A percentile compares a stretch with the other conserved stretches of the same genome.
Conservation (phyloP, 2,329 filamentous ascomycete species). For the Bipolaris oryzae region DNA sequence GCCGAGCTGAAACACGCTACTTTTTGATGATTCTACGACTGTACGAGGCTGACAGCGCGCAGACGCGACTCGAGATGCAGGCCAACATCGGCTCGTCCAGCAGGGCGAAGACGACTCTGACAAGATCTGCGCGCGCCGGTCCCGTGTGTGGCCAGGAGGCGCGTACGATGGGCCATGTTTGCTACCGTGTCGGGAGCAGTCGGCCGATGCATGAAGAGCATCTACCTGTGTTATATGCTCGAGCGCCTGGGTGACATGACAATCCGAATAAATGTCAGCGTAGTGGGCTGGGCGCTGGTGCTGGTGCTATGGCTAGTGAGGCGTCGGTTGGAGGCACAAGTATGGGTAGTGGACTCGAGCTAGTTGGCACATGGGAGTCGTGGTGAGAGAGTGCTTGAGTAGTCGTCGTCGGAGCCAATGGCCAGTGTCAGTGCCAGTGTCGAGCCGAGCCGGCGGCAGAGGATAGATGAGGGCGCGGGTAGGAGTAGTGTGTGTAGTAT, state of each 20-base stretch:
- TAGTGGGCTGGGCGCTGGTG: background rate
- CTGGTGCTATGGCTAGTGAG: conserved; percentile 1
- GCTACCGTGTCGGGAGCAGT: background rate
- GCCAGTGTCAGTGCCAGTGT: too few species aligned
- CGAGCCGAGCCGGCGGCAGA: background rate
- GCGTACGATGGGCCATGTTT: background rate
- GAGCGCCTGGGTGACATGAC: conserved; percentile 6
- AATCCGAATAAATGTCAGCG: background rate
- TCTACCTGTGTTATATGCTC: conserved; percentile 6
- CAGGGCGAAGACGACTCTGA: conserved; percentile 8
- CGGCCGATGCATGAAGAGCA: conserved; percentile 9
- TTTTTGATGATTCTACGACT: conserved; percentile 1
- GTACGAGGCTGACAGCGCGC: conserved; percentile 13
- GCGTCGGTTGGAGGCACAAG: background rate
- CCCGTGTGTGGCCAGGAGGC: background rate
- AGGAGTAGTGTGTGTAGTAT: too few species aligned
- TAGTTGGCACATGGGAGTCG: too few species aligned
- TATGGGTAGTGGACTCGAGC: too few species aligned
- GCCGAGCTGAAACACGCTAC: conserved; percentile 32
- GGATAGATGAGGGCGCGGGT: background rate
- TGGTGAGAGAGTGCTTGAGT: too few species aligned
- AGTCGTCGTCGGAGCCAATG: too few species aligned
- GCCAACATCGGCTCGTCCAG: background rate
- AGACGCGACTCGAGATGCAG: conserved; percentile 5
- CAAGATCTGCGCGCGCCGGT: conserved; percentile 2